These are phyloP conservation scores for Ochromonas danica DNA, from an alignment of 108 stramenopile species.

Conservation along the genomic window DNA sequence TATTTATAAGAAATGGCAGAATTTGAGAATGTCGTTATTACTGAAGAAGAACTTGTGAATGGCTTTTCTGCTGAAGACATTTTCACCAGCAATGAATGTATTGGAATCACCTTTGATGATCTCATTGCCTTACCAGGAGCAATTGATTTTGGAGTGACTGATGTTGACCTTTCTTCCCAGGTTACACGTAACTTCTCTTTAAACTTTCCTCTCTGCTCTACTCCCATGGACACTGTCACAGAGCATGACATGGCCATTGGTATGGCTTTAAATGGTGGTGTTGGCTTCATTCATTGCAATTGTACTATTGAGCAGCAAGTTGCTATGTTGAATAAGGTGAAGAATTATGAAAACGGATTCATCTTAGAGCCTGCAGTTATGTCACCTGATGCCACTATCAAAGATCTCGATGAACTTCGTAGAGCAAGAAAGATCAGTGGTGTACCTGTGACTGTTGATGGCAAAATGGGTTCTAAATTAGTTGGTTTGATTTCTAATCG, in stretches of 20 bases:
- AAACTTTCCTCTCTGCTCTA: conserved; percentile 24
- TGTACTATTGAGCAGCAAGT: conserved; percentile 29
- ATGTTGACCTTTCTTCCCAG: conserved; percentile 10
- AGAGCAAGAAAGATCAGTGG: conserved; percentile 24
- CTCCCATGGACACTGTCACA: conserved; percentile 46
- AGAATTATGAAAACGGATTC: conserved; percentile 31
- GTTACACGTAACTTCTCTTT: conserved; percentile 10
- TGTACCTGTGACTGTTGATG: conserved; percentile 35
- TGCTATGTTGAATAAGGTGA: conserved; percentile 22
- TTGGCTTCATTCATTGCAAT: conserved; percentile 34
- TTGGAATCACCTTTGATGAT: conserved; percentile 36
- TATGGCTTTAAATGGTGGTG: conserved; percentile 36
- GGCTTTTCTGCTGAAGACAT: conserved; percentile 33
- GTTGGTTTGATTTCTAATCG: conserved; percentile 32
- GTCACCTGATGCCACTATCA: conserved; percentile 24
- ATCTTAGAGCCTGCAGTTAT: conserved; percentile 33
- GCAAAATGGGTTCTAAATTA: conserved; percentile 28
- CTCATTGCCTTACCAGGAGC: conserved; percentile 24
- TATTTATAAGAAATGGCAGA: too few species aligned
- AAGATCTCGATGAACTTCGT: conserved; percentile 38
- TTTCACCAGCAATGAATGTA: conserved; percentile 9
- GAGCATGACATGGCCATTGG: conserved; percentile 38
- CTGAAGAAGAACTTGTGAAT: conserved; percentile 7
- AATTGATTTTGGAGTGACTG: conserved; percentile 32
- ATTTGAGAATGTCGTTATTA: too few species aligned